Evolutionary conservation across 345 rosid species (phyloP), one percentile per base, ranked within the genome.

Genomic region (Eucalyptus guilfoylei): DNA sequence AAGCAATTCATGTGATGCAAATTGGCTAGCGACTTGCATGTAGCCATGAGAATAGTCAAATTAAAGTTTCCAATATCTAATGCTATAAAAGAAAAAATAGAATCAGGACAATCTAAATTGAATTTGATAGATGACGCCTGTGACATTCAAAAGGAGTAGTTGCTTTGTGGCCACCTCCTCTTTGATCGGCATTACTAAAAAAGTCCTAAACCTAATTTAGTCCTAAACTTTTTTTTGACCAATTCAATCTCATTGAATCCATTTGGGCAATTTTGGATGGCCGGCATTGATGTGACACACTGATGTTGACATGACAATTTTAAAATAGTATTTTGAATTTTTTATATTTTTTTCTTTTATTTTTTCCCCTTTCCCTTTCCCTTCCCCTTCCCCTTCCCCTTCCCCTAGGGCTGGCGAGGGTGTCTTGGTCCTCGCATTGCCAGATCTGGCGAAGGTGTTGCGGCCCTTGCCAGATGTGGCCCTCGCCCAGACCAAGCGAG

Each of bases 241-340:
- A 52, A 52, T 52, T 52, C 0, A 19, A 1, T 19, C 11, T 8
- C 5, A 5, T 0, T 52, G 4, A 52, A 2, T 52, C 10, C 55
- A 52, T 17, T 9, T 0, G 10, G 2, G 1, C 24, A 52, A 52
- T 52, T 52, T 52, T 52, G 58, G 24, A 52, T 0, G 1, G 26
- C 11, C 0, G 1, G 2, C 2, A 5, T 2, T 19, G 0, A 52
- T 52, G 5, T 19, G 24, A 52, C 2, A 48, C 16, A 49, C 16
- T 49, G 2, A 4, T 52, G 0, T 8, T 52, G 5, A 19, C 58
- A 52, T 19, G 26, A 52, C 4, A 52, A 52, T 8, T 52, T 52
- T 52, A 52, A 52, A 52, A 19, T 52, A 19, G 0, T 4, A 52
- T 52, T 52, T 52, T 52, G 5, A 52, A 19, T 52, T 19, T 52